Base-by-base conservation (phyloP, 2,329 filamentous ascomycete genomes). In the Pyricularia sp. region DNA sequence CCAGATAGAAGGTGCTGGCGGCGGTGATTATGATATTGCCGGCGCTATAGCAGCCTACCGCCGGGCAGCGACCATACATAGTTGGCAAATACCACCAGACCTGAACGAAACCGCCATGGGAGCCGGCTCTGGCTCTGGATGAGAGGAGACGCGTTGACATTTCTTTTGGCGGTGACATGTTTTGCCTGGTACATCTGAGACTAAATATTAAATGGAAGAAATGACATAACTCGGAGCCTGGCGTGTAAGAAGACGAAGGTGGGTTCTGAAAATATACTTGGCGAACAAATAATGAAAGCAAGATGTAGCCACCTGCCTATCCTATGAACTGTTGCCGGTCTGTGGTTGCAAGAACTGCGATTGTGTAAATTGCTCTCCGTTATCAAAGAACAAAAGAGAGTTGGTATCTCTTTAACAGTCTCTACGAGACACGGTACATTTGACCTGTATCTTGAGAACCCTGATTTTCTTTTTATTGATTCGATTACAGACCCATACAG, bases 21-120 rank as follows among this genome's bases (percentile, higher is more conserved):
- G 9, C 25, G 70, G 11, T 61, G 85, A 91, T 71, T 97, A 97
- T 75, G 81, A 82, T 0, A 83, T 92, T 5, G 76, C 76, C 0
- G 93, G 96, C 76, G 93, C 93, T 0, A 81, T 93, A 1, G 85
- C 88, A 0, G 93, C 92, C 2, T 97, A 90, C 75, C 80, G 83
- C 33, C 86, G 92, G 67, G 90, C 90, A 12, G 93, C 91, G 70
- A 72, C 71, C 0, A 72, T 79, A 4, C 93, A 97, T 79, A 90
- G 90, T 0, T 97, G 93, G 93, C 76, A 81, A 65, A 80, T 94
- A 3, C 92, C 92, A 0, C 76, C 78, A 4, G 90, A 90, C 61
- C 84, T 94, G 70, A 74, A 77, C 12, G 77, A 81, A 71, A 83
- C 84, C 6, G 66, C n/a, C 33, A 55, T 28, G 33, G 33, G 33